These are phyloP conservation scores for Oryza officinalis DNA, from an alignment of 176 grass and related monocot species.

Conservation along the genomic window DNA sequence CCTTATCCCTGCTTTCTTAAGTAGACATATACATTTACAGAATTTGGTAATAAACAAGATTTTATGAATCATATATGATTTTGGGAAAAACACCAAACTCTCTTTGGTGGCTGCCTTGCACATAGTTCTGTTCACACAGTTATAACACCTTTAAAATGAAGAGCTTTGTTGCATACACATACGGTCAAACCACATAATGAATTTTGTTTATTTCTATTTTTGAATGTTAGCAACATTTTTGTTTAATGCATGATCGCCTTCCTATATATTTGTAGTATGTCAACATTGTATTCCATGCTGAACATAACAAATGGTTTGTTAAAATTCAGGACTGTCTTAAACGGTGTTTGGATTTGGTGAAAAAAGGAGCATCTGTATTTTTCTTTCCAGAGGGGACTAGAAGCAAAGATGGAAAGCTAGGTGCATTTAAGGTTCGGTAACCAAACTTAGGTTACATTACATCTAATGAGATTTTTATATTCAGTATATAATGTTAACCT, in stretches of 20 bases:
- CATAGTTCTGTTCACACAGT: neutral
- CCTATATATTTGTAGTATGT: neutral
- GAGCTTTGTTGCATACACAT: neutral
- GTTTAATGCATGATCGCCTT: neutral
- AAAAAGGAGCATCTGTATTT: slow-evolving; percentile 83
- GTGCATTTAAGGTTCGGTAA: slow-evolving; percentile 79
- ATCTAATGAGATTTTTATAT: neutral
- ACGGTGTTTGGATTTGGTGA: slow-evolving; percentile 74
- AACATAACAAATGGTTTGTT: neutral
- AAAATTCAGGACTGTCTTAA: slow-evolving; percentile 84
- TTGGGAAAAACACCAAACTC: neutral
- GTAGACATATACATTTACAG: neutral
- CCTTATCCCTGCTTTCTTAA: slow-evolving; percentile 3
- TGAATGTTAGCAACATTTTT: neutral
- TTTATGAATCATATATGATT: neutral
- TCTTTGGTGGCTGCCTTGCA: neutral
- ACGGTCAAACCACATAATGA: neutral
- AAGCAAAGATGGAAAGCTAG: slow-evolving; percentile 90
- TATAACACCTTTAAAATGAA: slow-evolving; percentile 1
- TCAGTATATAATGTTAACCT: neutral
- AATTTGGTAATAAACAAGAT: neutral
- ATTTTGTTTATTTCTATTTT: slow-evolving; percentile 1
- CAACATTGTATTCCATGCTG: slow-evolving; percentile 8
- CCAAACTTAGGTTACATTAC: neutral
- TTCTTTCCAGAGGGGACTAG: slow-evolving; percentile 97